A percentile compares a stretch with the other conserved stretches of the same genome.
phyloP scores from a whole-genome alignment of 192 early-diverging fungal species.

The Geranomyces michiganensis region DNA sequence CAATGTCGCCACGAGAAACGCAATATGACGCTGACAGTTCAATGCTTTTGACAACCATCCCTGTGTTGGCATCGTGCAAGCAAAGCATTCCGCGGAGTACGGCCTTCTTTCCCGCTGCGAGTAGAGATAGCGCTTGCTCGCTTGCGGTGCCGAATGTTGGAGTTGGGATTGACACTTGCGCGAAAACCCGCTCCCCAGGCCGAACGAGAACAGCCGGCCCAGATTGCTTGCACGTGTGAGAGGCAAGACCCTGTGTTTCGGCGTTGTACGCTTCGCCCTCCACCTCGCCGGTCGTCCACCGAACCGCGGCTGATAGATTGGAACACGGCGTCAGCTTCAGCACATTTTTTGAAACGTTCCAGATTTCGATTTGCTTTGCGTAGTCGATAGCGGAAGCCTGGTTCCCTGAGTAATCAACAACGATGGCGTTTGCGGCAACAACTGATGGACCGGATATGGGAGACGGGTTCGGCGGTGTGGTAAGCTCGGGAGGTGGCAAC shows the following conservation, averaged over 20 bases:
- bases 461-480: background rate
- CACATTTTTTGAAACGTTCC: background rate
- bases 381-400: background rate
- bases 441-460: background rate
- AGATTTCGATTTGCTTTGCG: background rate
- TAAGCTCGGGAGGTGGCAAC: background rate
- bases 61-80: constrained; percentile 57
- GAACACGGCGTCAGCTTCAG: background rate
- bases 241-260: background rate
- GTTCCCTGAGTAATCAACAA: background rate
- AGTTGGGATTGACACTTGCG: constrained; percentile 56
- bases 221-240: background rate
- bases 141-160: constrained; percentile 45
- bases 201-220: constrained; percentile 23
- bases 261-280: background rate
- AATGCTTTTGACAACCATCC: constrained; percentile 59
- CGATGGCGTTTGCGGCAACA: background rate
- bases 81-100: constrained; percentile 60
- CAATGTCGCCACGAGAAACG: constrained; percentile 60
- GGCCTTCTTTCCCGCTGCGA: constrained; percentile 60
- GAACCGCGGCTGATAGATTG: background rate
- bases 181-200: constrained; percentile 47
- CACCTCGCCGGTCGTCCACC: background rate
- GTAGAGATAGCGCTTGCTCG: constrained; percentile 29
- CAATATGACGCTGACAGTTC: constrained; percentile 65